These are phyloP conservation scores for Mediolabrus comicus DNA, from an alignment of 108 stramenopile genomes.

Conservation along the genomic window DNA sequence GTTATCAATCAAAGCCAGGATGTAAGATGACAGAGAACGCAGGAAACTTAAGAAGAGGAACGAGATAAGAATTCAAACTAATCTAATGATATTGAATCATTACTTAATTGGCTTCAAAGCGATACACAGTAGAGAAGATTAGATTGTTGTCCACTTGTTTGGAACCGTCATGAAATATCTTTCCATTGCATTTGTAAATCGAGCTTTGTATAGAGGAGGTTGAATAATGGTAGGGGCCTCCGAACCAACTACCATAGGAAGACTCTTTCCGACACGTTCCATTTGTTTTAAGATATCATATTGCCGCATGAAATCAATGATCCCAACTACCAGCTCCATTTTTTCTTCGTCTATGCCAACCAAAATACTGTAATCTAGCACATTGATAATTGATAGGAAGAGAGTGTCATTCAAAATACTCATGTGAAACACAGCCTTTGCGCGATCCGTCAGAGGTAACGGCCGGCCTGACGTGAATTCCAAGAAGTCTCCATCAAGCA, in stretches of 20 bases:
- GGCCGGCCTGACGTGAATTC: constrained; percentile 92
- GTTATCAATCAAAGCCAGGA: too few species aligned
- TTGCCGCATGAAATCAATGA: constrained; percentile 98
- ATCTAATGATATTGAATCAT: too few species aligned
- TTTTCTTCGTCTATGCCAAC: constrained; percentile 94
- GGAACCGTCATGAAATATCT: constrained; percentile 97
- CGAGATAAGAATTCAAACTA: too few species aligned
- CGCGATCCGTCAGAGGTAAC: constrained; percentile 90
- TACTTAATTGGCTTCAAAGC: too few species aligned
- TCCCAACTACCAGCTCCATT: constrained; percentile 94
- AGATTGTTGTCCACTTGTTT: constrained; percentile 93
- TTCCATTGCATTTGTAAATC: constrained; percentile 96
- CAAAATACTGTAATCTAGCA: constrained; percentile 96
- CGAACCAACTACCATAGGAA: constrained; percentile 96
- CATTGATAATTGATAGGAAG: constrained; percentile 94
- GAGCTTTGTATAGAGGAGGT: constrained; percentile 92
- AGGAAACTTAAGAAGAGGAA: too few species aligned
- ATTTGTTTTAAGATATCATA: constrained; percentile 98
- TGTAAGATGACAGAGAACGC: too few species aligned
- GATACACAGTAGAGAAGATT: too few species aligned
- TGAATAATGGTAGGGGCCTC: constrained; percentile 98
- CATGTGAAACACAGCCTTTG: constrained; percentile 93
- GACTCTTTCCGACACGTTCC: constrained; percentile 93
- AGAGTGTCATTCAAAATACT: constrained; percentile 94
- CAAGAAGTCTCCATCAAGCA: constrained; percentile 95